These are phyloP conservation scores for Peronospora destructor DNA, from an alignment of 352 stramenopile genomes.

Conservation along the genomic window DNA sequence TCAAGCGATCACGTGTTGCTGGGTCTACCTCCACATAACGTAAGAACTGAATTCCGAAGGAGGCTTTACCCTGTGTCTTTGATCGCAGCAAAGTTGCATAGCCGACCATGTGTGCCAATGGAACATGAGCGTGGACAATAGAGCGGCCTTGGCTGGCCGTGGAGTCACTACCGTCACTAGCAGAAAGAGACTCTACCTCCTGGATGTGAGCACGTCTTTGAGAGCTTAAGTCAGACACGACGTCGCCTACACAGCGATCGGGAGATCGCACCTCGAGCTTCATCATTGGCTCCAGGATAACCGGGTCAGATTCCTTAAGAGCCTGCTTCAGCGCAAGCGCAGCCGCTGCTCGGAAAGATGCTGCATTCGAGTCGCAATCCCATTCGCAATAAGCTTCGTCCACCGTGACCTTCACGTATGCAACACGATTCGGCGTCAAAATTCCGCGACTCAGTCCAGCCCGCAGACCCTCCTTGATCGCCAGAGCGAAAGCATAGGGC, in stretches of 20 bases:
- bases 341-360: conserved; percentile 53
- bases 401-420: conserved; percentile 57
- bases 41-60: conserved; percentile 71
- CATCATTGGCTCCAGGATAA: conserved; percentile 75
- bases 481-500: conserved; percentile 53
- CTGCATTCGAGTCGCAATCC: conserved; percentile 59
- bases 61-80: conserved; percentile 70
- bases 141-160: conserved; percentile 34
- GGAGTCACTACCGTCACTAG: conserved; percentile 15
- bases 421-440: conserved; percentile 50
- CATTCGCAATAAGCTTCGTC: conserved; percentile 53
- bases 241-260: conserved; percentile 56
- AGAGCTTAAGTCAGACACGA: conserved; percentile 70
- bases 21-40: conserved; percentile 59
- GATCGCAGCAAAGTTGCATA: conserved; percentile 75
- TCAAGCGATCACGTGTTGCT: conserved; percentile 44
- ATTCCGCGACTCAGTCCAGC: conserved; percentile 54
- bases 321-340: conserved; percentile 50
- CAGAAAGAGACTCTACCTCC: conserved; percentile 39
- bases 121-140: conserved; percentile 58
- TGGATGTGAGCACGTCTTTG: conserved; percentile 62
- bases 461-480: conserved; percentile 60
- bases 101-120: conserved; percentile 69
- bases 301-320: conserved; percentile 42
- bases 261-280: conserved; percentile 62